Conservation (phyloP, 371 early-diverging fungal genomes). For the Sanchytrium tribonematis region DNA sequence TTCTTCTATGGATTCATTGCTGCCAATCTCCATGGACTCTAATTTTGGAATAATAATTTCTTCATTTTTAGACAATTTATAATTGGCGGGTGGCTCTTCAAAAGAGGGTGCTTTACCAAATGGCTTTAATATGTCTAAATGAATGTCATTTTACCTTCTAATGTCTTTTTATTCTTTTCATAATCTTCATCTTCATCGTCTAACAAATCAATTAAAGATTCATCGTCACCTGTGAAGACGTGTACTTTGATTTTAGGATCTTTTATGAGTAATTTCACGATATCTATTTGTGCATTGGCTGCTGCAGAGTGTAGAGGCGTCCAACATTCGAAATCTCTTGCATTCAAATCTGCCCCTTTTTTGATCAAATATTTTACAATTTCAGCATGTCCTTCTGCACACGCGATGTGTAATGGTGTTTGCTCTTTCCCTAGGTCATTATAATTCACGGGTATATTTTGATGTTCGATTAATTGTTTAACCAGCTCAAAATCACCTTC, state of each 20-base stretch:
- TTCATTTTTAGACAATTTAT: not conserved
- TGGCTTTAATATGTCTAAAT: not conserved
- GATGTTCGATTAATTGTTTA: not conserved
- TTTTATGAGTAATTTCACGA: not conserved
- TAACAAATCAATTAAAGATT: not conserved
- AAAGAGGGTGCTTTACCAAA: not conserved
- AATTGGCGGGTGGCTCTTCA: not conserved
- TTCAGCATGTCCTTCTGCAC: slow-evolving; percentile 25
- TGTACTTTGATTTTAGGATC: not conserved
- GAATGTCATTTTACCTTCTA: not conserved
- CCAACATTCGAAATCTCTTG: not conserved
- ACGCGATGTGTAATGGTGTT: slow-evolving; percentile 38
- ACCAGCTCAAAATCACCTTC: not conserved
- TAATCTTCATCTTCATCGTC: not conserved
- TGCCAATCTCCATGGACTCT: not conserved
- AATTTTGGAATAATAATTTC: not conserved
- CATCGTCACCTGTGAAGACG: not conserved
- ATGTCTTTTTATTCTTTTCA: not conserved
- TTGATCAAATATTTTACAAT: slow-evolving; percentile 15
- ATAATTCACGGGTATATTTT: not conserved
- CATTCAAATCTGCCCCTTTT: slow-evolving; percentile 3
- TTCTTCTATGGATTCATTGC: not conserved
- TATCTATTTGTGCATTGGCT: not conserved
- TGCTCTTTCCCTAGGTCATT: not conserved
- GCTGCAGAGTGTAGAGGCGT: not conserved